Evolutionary conservation across 257 asterid genomes (phyloP).

Genomic region (Lantana camara): DNA sequence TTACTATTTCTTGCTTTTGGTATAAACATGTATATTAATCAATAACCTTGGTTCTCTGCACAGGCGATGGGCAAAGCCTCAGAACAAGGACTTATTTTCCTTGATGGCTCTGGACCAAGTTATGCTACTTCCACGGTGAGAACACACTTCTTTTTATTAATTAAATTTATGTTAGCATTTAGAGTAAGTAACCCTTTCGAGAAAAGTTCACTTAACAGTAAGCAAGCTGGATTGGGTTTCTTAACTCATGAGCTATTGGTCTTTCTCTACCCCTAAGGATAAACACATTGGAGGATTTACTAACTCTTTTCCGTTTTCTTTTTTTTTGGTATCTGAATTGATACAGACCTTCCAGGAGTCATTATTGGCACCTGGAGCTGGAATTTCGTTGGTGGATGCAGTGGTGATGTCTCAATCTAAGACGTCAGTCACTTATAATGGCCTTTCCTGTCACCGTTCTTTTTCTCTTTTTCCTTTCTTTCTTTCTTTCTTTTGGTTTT

Average conservation of each 20-base stretch:
- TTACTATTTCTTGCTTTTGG: too few relatives aligned
- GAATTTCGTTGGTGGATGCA: slow-evolving; percentile 84
- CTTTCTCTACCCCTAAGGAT: not conserved
- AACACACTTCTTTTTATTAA: slow-evolving; percentile 19
- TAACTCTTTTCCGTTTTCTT: slow-evolving; percentile 4
- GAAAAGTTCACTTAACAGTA: slow-evolving; percentile 2
- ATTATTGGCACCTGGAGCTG: slow-evolving; percentile 95
- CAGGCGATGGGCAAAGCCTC: slow-evolving; percentile 82
- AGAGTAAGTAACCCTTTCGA: not conserved
- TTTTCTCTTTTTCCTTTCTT: too few relatives aligned
- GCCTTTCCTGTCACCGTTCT: slow-evolving; percentile 19
- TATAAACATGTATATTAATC: slow-evolving; percentile 1
- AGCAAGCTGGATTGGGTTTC: not conserved
- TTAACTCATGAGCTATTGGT: not conserved
- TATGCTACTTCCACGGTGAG: slow-evolving; percentile 91
- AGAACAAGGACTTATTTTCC: slow-evolving; percentile 67
- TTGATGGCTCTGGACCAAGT: slow-evolving; percentile 96
- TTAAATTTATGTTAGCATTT: not conserved
- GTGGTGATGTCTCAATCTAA: slow-evolving; percentile 90
- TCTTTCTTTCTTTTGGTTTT: not conserved
- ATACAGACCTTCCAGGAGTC: slow-evolving; percentile 91
- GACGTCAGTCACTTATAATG: slow-evolving; percentile 59
- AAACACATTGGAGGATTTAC: not conserved
- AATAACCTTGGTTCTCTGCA: slow-evolving; percentile 15
- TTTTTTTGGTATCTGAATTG: slow-evolving; percentile 26